These are phyloP conservation scores for Sesbania bispinosa DNA, from an alignment of 306 rosid genomes.

Conservation along the genomic window DNA sequence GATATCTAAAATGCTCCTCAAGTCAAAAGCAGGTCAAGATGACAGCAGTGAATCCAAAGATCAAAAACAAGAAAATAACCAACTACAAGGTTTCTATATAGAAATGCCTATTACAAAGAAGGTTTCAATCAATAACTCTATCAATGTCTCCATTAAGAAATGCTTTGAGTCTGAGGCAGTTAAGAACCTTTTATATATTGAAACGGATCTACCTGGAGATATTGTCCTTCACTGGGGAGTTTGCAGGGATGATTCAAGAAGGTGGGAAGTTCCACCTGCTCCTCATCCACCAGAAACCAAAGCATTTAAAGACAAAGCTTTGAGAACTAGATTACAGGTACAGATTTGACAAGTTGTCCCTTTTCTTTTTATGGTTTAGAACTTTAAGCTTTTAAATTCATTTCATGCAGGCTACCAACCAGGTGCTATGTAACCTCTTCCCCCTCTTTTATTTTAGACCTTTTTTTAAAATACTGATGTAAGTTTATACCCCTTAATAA, in stretches of 20 bases:
- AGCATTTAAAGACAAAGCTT: slow-evolving; percentile 67
- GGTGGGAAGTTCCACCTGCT: slow-evolving; percentile 80
- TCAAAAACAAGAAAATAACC: slow-evolving; percentile 34
- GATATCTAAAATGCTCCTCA: slow-evolving; percentile 50
- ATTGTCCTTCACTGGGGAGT: slow-evolving; percentile 91
- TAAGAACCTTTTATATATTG: slow-evolving; percentile 54
- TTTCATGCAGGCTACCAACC: too few species aligned
- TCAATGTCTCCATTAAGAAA: slow-evolving; percentile 59
- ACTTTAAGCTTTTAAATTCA: too few species aligned
- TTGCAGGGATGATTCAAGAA: slow-evolving; percentile 64
- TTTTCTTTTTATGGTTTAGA: neutral
- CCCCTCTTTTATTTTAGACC: neutral
- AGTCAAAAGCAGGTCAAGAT: slow-evolving; percentile 44
- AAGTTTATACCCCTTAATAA: too few species aligned
- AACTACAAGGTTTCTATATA: slow-evolving; percentile 63
- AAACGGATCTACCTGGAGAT: slow-evolving; percentile 76
- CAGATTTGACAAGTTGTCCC: neutral
- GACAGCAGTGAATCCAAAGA: slow-evolving; percentile 36
- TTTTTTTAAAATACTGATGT: neutral
- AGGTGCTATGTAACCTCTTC: neutral
- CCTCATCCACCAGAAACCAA: slow-evolving; percentile 75
- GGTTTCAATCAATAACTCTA: slow-evolving; percentile 41
- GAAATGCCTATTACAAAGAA: slow-evolving; percentile 69
- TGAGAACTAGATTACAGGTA: slow-evolving; percentile 80
- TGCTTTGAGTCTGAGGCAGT: slow-evolving; percentile 65